Conservation (phyloP, 2,329 filamentous ascomycete genomes). For the Mariannaea sp. region DNA sequence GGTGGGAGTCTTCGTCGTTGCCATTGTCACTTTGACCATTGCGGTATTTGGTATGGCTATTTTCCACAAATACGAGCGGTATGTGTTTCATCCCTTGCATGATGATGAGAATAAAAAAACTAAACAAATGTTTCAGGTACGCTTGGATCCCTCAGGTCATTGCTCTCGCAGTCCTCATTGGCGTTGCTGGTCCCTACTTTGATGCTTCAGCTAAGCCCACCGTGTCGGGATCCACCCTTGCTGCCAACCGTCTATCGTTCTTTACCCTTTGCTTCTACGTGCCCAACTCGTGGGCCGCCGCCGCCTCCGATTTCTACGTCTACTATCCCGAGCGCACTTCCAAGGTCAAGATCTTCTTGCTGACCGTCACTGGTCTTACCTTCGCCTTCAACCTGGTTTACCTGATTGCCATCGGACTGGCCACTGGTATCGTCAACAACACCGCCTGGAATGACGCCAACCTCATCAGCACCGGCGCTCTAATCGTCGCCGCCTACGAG, state of each 20-base stretch:
- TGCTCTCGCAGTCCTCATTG: slow-evolving; percentile 73
- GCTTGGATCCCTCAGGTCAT: slow-evolving; percentile 70
- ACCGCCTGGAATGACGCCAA: slow-evolving; percentile 58
- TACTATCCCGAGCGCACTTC: slow-evolving; percentile 71
- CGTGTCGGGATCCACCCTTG: slow-evolving; percentile 65
- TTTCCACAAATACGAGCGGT: slow-evolving; percentile 74
- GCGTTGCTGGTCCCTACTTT: slow-evolving; percentile 65
- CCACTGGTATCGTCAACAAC: slow-evolving; percentile 54
- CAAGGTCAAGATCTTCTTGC: slow-evolving; percentile 67
- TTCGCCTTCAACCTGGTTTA: slow-evolving; percentile 68
- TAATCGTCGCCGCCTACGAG: slow-evolving; percentile 59
- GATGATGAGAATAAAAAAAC: no score
- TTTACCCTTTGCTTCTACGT: slow-evolving; percentile 69
- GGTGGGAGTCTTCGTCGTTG: slow-evolving; percentile 77
- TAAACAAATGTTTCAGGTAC: slow-evolving; percentile 32
- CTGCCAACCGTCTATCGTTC: slow-evolving; percentile 63
- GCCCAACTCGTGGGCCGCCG: slow-evolving; percentile 65
- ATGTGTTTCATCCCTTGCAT: not conserved
- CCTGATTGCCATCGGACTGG: slow-evolving; percentile 60
- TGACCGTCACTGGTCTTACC: slow-evolving; percentile 71
- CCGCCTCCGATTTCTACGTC: slow-evolving; percentile 79
- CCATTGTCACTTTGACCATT: slow-evolving; percentile 73
- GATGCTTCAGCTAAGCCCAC: slow-evolving; percentile 67
- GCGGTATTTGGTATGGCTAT: slow-evolving; percentile 59
- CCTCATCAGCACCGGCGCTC: slow-evolving; percentile 57